Percentiles rank a stretch among this genome's conserved stretches.
Conservation (phyloP, 306 rosid genomes). For the Corylus avellana region DNA sequence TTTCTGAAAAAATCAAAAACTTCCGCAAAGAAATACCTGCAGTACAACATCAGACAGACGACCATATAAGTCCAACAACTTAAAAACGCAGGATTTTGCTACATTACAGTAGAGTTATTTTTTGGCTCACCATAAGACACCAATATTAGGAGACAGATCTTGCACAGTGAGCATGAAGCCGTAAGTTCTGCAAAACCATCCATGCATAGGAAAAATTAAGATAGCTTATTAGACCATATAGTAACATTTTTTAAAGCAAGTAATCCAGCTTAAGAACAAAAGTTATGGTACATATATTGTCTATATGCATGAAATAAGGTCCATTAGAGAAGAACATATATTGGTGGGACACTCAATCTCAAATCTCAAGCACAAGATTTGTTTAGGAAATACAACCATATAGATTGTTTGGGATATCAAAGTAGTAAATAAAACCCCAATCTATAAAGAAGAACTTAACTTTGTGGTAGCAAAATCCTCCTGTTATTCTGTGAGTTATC, state of each 20-base stretch:
- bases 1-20: slow-evolving; percentile 85
- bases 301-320: neutral
- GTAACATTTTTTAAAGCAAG: slow-evolving; percentile 19
- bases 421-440: neutral
- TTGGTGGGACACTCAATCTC: neutral
- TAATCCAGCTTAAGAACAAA: slow-evolving; percentile 3
- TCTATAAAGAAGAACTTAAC: neutral
- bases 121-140: slow-evolving; percentile 80
- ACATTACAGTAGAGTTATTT: neutral
- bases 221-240: slow-evolving; percentile 12
- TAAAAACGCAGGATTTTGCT: slow-evolving; percentile 1
- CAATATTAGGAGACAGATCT: slow-evolving; percentile 92
- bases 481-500: neutral
- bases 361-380: neutral
- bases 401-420: neutral
- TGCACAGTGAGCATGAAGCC: slow-evolving; percentile 91
- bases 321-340: neutral
- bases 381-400: neutral
- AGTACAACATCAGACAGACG: slow-evolving; percentile 27
- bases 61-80: slow-evolving; percentile 24
- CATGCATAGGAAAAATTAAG: slow-evolving; percentile 23
- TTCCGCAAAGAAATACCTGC: slow-evolving; percentile 98
- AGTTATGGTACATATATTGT: neutral
- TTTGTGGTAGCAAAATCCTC: neutral
- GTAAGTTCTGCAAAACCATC: slow-evolving; percentile 70